These are phyloP conservation scores for Mortierella claussenii DNA, from an alignment of 192 early-diverging fungal species.

Conservation along the genomic window DNA sequence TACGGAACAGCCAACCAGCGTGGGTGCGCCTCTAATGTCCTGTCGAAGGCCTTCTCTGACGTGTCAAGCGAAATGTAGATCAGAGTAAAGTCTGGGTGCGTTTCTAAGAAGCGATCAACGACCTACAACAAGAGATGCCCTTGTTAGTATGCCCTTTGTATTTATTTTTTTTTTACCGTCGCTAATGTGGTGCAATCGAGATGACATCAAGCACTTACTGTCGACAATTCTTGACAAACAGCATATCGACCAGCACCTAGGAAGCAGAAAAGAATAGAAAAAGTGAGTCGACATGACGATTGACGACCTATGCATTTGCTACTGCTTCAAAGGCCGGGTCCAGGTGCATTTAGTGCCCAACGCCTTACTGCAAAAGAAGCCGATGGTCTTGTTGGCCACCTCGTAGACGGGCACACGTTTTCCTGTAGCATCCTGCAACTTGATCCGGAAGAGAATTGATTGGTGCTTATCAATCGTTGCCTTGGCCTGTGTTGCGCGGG, in stretches of 20 bases:
- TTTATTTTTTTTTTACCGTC: too few relatives aligned
- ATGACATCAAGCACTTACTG: slow-evolving; percentile 2
- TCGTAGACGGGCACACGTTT: slow-evolving; percentile 48
- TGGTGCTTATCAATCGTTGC: slow-evolving; percentile 35
- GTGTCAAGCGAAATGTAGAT: slow-evolving; percentile 37
- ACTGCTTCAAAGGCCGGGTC: too few relatives aligned
- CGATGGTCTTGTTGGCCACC: slow-evolving; percentile 44
- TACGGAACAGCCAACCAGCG: slow-evolving; percentile 38
- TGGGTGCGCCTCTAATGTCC: slow-evolving; percentile 35
- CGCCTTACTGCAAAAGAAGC: slow-evolving; percentile 42
- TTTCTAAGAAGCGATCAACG: slow-evolving; percentile 35
- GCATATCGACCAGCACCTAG: slow-evolving; percentile 33
- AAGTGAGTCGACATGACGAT: not conserved
- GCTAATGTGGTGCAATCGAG: not conserved
- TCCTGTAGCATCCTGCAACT: slow-evolving; percentile 32
- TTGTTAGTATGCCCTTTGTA: too few relatives aligned
- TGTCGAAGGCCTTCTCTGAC: slow-evolving; percentile 24
- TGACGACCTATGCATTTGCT: too few relatives aligned
- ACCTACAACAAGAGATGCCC: too few relatives aligned
- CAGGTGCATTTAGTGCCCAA: not conserved
- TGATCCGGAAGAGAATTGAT: slow-evolving; percentile 46
- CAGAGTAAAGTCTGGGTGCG: slow-evolving; percentile 26
- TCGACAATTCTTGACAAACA: slow-evolving; percentile 37
- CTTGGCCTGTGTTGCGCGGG: slow-evolving; percentile 10
- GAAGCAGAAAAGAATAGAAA: not conserved